These are phyloP conservation scores for Cyphellophora europaea DNA, from an alignment of 2,329 filamentous ascomycete genomes.

Conservation along the genomic window DNA sequence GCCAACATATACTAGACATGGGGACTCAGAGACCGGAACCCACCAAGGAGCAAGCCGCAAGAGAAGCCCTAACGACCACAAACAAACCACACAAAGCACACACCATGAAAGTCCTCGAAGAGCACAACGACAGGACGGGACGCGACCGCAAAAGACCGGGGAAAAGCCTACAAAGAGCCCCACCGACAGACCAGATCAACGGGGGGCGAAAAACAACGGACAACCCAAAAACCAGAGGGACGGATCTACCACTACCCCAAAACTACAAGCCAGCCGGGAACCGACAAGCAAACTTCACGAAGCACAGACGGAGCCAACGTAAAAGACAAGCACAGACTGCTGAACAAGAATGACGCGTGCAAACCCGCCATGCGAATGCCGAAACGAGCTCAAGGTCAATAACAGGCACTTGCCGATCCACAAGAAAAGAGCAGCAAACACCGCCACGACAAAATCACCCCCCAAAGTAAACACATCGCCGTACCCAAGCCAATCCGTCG, in stretches of 20 bases:
- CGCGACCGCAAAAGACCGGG: constrained; percentile 5
- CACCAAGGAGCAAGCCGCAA: constrained; percentile 11
- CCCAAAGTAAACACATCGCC: constrained; percentile 3
- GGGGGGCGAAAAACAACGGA: constrained; percentile 13
- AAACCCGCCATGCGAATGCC: constrained; percentile 7
- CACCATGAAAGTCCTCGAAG: too few species aligned
- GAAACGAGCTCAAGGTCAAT: constrained; percentile 7
- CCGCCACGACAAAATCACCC: constrained; percentile 5
- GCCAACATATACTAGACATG: constrained; percentile 7
- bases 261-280: too few species aligned
- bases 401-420: constrained; percentile 7
- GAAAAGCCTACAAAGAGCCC: constrained; percentile 5
- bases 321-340: constrained; percentile 6
- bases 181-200: constrained; percentile 10
- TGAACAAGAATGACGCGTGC: constrained; percentile 9
- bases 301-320: not conserved
- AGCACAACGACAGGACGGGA: constrained; percentile 7
- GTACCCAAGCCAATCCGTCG: constrained; percentile 7
- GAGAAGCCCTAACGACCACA: constrained; percentile 6
- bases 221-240: constrained; percentile 8
- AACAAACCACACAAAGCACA: too few species aligned
- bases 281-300: too few species aligned
- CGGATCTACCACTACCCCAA: too few species aligned
- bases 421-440: constrained; percentile 4
- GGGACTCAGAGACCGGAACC: constrained; percentile 12